A percentile compares a stretch with the other conserved stretches of the same genome.
Conservation (phyloP, 371 early-diverging fungal genomes). For the Mucor racemosus region DNA sequence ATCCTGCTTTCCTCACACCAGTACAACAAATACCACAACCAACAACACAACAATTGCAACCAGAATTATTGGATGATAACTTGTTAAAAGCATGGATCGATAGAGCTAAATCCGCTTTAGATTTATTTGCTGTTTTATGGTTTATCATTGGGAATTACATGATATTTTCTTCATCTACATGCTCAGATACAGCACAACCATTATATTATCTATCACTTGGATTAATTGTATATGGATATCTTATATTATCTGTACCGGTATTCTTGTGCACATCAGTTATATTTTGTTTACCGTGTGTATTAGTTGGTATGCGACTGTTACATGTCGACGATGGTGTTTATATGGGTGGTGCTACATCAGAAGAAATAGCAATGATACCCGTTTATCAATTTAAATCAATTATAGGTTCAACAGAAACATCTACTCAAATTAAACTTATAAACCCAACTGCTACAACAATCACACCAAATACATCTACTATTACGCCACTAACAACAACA, state of each 20-base stretch:
- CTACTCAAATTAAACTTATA: constrained; percentile 4
- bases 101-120: constrained; percentile 38
- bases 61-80: constrained; percentile 14
- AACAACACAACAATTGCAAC: constrained; percentile 9
- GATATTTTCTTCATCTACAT: constrained; percentile 60
- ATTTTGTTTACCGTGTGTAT: constrained; percentile 68
- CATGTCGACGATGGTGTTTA: constrained; percentile 62
- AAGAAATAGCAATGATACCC: constrained; percentile 63
- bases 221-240: constrained; percentile 69
- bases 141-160: constrained; percentile 78
- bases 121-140: constrained; percentile 67
- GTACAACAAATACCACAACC: constrained; percentile 10
- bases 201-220: constrained; percentile 64
- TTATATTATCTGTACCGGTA: constrained; percentile 68
- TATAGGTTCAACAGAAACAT: neutral
- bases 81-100: constrained; percentile 30
- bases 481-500: neutral
- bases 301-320: constrained; percentile 62
- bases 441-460: neutral
- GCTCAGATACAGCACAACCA: constrained; percentile 57
- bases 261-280: constrained; percentile 68
- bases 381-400: constrained; percentile 47
- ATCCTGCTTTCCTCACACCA: constrained; percentile 27
- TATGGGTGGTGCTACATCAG: constrained; percentile 65
- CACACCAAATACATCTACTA: neutral